A percentile compares a stretch with the other conserved stretches of the same genome.
phyloP scores from a whole-genome alignment of 2,329 filamentous ascomycete species.

The Cordyceps farinosa region DNA sequence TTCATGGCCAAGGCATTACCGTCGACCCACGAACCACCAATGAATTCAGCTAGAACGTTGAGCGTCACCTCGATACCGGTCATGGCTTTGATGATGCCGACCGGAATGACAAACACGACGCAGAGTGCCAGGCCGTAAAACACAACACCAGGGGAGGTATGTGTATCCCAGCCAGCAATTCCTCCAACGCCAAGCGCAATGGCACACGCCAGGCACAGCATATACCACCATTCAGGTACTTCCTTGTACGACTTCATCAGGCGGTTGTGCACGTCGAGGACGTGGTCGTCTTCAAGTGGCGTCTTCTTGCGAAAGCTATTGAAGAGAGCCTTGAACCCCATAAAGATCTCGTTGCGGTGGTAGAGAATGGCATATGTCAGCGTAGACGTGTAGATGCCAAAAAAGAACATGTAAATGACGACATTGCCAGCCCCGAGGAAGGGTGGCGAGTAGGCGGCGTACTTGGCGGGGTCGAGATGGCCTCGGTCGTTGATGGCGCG shows the following conservation, averaged over 20 bases:
- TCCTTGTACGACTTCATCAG: conserved; percentile 46
- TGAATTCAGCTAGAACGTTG: conserved; percentile 52
- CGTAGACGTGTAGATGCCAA: conserved; percentile 51
- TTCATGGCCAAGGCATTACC: conserved; percentile 52
- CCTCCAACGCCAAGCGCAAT: conserved; percentile 45
- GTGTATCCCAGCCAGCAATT: conserved; percentile 46
- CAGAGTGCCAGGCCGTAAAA: conserved; percentile 49
- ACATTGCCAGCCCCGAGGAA: conserved; percentile 49
- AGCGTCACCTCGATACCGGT: conserved; percentile 50
- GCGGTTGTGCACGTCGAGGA: conserved; percentile 46
- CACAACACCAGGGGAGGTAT: conserved; percentile 49
- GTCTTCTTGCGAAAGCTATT: conserved; percentile 43
- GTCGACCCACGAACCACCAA: conserved; percentile 48
- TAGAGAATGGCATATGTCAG: conserved; percentile 50
- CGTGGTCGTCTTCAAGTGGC: conserved; percentile 32
- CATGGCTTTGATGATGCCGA: conserved; percentile 52
- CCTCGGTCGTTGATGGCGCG: conserved; percentile 39
- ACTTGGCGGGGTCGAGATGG: conserved; percentile 44
- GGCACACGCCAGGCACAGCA: conserved; percentile 39
- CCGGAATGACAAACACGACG: conserved; percentile 48
- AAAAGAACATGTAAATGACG: conserved; percentile 54
- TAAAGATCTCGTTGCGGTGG: conserved; percentile 48
- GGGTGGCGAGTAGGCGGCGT: conserved; percentile 49
- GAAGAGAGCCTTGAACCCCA: conserved; percentile 46
- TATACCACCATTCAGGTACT: conserved; percentile 55